A percentile compares a stretch with the other conserved stretches of the same genome.
Conservation (phyloP, 2,329 filamentous ascomycete species). For the Thielaviopsis ethacetica region DNA sequence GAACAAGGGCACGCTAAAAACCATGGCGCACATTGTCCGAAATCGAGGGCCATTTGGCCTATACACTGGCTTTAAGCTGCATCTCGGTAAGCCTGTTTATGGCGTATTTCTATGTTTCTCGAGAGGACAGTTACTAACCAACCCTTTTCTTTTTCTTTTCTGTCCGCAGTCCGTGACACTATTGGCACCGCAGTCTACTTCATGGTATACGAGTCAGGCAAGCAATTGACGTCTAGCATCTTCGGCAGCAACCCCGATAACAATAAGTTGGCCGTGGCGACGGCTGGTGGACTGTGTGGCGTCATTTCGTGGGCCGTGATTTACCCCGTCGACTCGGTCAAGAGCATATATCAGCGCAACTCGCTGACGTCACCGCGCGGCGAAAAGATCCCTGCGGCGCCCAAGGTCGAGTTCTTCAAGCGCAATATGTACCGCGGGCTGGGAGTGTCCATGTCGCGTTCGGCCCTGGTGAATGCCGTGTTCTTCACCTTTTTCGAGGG, state of each 20-base stretch:
- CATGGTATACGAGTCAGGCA: slow-evolving; percentile 75
- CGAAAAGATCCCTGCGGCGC: slow-evolving; percentile 45
- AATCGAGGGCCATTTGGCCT: slow-evolving; percentile 57
- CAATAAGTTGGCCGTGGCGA: slow-evolving; percentile 60
- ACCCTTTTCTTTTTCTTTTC: background rate
- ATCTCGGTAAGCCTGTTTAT: slow-evolving; percentile 45
- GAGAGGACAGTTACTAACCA: no score
- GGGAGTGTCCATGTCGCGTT: slow-evolving; percentile 68
- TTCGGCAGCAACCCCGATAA: slow-evolving; percentile 6
- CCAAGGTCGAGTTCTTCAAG: slow-evolving; percentile 65
- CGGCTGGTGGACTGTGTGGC: slow-evolving; percentile 66
- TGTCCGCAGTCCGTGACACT: slow-evolving; percentile 53
- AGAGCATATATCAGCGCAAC: slow-evolving; percentile 73
- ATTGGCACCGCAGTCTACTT: slow-evolving; percentile 77
- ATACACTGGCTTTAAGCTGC: slow-evolving; percentile 66
- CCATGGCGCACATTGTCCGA: slow-evolving; percentile 59
- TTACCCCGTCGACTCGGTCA: slow-evolving; percentile 63
- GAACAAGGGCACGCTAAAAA: slow-evolving; percentile 62
- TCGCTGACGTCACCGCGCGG: slow-evolving; percentile 53
- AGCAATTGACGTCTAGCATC: slow-evolving; percentile 44
- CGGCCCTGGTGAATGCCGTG: slow-evolving; percentile 70
- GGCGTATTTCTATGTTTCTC: slow-evolving; percentile 9
- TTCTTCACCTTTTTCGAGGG: slow-evolving; percentile 84
- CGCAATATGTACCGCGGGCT: slow-evolving; percentile 68
- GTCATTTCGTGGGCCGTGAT: slow-evolving; percentile 69